Evolutionary conservation across 257 asterid species (phyloP).

Genomic region (Osmanthus fragrans): DNA sequence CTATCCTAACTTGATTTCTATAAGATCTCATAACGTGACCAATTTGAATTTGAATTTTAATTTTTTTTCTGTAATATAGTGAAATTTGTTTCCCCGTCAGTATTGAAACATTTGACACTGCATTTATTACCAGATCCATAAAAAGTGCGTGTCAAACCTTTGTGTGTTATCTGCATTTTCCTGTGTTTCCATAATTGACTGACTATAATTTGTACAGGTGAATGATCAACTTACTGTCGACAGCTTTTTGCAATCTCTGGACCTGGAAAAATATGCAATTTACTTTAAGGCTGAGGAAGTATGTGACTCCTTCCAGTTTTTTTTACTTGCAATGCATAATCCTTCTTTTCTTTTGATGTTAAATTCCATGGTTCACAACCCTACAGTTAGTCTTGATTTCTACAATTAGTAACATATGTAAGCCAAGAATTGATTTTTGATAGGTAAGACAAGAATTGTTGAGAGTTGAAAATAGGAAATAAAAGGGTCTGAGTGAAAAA

Average conservation of each 20-base stretch:
- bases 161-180: not conserved
- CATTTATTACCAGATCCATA: not conserved
- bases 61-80: not conserved
- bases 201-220: slow-evolving; percentile 45
- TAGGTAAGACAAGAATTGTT: not conserved
- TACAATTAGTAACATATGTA: slow-evolving; percentile 13
- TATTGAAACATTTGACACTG: not conserved
- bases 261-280: slow-evolving; percentile 74
- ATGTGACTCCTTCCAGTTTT: slow-evolving; percentile 25
- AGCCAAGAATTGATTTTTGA: not conserved
- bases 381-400: not conserved
- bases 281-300: slow-evolving; percentile 94
- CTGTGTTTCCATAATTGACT: slow-evolving; percentile 13
- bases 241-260: slow-evolving; percentile 71
- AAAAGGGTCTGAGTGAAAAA: not conserved
- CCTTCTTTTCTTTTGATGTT: not conserved
- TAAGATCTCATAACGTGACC: slow-evolving; percentile 2
- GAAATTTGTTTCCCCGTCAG: not conserved
- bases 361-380: slow-evolving; percentile 5
- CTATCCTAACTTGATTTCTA: not conserved
- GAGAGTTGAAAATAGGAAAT: not conserved
- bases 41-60: too few relatives aligned
- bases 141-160: not conserved
- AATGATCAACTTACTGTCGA: slow-evolving; percentile 77
- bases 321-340: slow-evolving; percentile 11